Evolutionary conservation across 805 yeast genomes (phyloP), one percentile per base, ranked within the genome.

Genomic region (Vanderwaltozyma yarrowii): DNA sequence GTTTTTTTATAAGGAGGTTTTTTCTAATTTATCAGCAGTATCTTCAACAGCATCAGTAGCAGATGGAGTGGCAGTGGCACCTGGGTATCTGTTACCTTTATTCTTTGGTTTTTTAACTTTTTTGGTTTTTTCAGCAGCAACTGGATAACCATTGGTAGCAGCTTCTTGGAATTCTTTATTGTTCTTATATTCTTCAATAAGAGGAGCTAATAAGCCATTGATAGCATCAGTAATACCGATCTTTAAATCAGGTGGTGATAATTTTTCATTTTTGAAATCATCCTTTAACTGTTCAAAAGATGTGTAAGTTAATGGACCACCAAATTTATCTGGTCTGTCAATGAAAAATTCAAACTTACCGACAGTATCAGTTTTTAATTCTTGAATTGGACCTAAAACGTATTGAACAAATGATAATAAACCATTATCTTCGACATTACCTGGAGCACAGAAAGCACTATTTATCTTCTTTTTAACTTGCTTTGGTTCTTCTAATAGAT

Each of bases 371-470:
- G 14, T 2, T 60, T 80, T 78, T 55, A 89, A 71, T 60, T 78
- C 88, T 54, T 84, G 79, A 47, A 88, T 79, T 48, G 98, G 98
- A 44, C 78, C 78, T 34, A 89, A 62, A 36, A 89, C 96, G 54
- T 70, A 77, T 62, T 89, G 82, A 41, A 88, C 67, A 57, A 92
- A 89, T 0, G 96, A 75, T 40, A 92, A 66, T 42, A 92, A 68
- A 28, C 98, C 98, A 56, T 92, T 92, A 46, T 83, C 94, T 51
- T 81, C 92, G 32, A 87, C 79, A 45, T 71, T 79, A 55, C 97
- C 97, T 19, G 97, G 96, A 18, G 95, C 88, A 67, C 96, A 92
- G 70, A 73, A 89, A 2, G 99, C 98, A 54, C 83, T 74, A 51
- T 77, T 76, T 51, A 92, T 77, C 73, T 92, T 92, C 78, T 89